Evolutionary conservation across 2,329 filamentous ascomycete genomes (phyloP), one percentile per base, ranked within the genome.

Genomic region (Cephalotrichum gorgonifer): DNA sequence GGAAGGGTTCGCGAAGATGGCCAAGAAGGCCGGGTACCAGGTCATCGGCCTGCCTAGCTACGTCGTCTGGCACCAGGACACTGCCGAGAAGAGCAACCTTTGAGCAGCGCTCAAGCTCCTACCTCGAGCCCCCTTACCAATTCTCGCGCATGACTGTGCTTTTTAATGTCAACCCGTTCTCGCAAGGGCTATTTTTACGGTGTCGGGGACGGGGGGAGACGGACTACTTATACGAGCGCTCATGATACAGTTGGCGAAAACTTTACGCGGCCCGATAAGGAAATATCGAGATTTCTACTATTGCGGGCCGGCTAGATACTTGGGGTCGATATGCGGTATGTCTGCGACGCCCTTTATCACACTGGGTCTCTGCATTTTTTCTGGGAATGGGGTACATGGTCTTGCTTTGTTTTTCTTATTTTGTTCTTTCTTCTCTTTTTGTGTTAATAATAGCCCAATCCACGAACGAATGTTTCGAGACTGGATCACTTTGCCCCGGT

Each of bases 1-100:
- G 4, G 93, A 98, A 70, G 93, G 93, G 6, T 98, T 98, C 62
- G 93, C 93, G 33, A 95, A 94, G 66, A 98, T 98, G 93, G 93
- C 93, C 52, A 96, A 94, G 72, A 78, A 89, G 54, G 93, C 93
- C 17, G 93, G 93, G 42, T 97, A 96, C 64, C 78, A 88, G 60
- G 93, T 98, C 25, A 79, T 88, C 57, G 93, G 93, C 43, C 73
- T 98, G 50, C 93, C 91, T 39, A 98, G 98, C 66, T 98, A 98
- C 64, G 84, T 98, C 46, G 91, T 98, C 51, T 98, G 93, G 93
- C 93, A 98, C 64, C 87, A 95, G 60, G 93, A 98, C 65, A 98
- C 93, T 2, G 81, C 90, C 50, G 93, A 98, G 73, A 95, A 96
- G 75, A 79, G 81, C 30, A 97, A 97, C 64, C 62, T 68, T 57